These are phyloP conservation scores for Clitopilus hobsonii DNA, from an alignment of 768 basidiomycete genomes.

Conservation along the genomic window DNA sequence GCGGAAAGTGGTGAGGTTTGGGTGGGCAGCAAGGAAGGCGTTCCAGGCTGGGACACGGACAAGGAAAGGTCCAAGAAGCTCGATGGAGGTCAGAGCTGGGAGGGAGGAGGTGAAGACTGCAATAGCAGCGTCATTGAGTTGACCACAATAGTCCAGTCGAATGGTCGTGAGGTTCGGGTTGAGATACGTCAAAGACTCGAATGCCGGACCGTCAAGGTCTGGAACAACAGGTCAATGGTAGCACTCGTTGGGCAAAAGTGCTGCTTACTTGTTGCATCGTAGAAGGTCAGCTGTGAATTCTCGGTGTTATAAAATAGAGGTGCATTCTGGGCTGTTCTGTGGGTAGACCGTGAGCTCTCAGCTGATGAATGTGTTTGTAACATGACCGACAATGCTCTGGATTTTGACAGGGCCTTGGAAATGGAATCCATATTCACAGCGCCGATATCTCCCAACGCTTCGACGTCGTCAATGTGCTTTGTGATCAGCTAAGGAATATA, in stretches of 20 bases:
- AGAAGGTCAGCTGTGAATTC: constrained; percentile 66
- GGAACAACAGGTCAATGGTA: not conserved
- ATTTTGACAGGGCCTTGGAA: constrained; percentile 76
- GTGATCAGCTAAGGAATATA: constrained; percentile 59
- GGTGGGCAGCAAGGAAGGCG: constrained; percentile 62
- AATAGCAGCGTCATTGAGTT: constrained; percentile 62
- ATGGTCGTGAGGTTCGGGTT: constrained; percentile 82
- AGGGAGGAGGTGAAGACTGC: constrained; percentile 57
- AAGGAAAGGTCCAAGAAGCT: constrained; percentile 86
- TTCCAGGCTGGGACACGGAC: constrained; percentile 73
- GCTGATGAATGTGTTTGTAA: too few relatives aligned
- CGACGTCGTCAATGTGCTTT: constrained; percentile 84
- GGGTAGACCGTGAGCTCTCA: too few relatives aligned
- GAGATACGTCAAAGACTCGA: constrained; percentile 67
- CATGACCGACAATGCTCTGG: constrained; percentile 78
- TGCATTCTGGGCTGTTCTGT: constrained; percentile 74
- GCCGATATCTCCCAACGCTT: constrained; percentile 86
- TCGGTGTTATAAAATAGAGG: constrained; percentile 77
- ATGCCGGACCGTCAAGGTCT: constrained; percentile 69
- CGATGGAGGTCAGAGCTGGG: constrained; percentile 61
- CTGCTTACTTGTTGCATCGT: constrained; percentile 86
- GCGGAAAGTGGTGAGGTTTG: constrained; percentile 64
- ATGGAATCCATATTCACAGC: constrained; percentile 80
- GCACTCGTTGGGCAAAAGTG: not conserved
- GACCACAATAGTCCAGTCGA: constrained; percentile 83